Evolutionary conservation across 179 eudicot species (phyloP).

Genomic region (Sideroxylon spinosum): DNA sequence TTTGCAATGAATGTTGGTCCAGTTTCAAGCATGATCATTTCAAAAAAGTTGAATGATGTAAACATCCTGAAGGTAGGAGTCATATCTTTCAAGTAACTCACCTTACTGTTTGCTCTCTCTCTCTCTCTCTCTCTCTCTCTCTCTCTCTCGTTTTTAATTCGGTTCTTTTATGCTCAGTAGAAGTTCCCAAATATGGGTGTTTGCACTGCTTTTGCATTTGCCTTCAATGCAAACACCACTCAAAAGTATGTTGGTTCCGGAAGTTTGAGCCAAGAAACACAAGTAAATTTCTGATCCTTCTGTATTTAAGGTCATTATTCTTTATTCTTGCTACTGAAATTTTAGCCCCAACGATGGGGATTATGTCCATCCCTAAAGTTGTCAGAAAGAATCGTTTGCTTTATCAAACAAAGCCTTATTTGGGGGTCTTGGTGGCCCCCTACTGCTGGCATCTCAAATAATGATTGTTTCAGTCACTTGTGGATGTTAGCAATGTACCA

Average conservation of each 20-base stretch:
- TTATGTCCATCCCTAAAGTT: background rate
- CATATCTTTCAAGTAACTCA: background rate
- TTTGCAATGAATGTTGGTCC: constrained; percentile 35
- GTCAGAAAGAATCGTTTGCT: too few species aligned
- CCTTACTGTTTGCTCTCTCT: background rate
- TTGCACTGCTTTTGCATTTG: constrained; percentile 60
- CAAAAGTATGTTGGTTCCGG: constrained; percentile 43
- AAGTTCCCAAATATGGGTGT: constrained; percentile 63
- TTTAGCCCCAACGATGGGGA: background rate
- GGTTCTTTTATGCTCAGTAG: constrained; percentile 37
- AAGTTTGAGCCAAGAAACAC: constrained; percentile 59
- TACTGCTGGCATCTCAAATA: too few species aligned
- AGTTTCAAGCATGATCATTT: constrained; percentile 30
- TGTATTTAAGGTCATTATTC: background rate
- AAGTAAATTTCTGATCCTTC: constrained; percentile 47
- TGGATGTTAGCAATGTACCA: background rate
- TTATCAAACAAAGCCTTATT: too few species aligned
- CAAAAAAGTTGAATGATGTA: constrained; percentile 36
- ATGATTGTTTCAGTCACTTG: too few species aligned
- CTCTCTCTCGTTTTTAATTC: constrained; percentile 12
- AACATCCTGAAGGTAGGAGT: constrained; percentile 51
- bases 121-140: background rate
- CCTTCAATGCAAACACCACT: constrained; percentile 38
- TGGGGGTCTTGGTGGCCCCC: too few species aligned
- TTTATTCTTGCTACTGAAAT: background rate